Base-by-base conservation (phyloP, 2,329 filamentous ascomycete species). In the Calonectria montana region DNA sequence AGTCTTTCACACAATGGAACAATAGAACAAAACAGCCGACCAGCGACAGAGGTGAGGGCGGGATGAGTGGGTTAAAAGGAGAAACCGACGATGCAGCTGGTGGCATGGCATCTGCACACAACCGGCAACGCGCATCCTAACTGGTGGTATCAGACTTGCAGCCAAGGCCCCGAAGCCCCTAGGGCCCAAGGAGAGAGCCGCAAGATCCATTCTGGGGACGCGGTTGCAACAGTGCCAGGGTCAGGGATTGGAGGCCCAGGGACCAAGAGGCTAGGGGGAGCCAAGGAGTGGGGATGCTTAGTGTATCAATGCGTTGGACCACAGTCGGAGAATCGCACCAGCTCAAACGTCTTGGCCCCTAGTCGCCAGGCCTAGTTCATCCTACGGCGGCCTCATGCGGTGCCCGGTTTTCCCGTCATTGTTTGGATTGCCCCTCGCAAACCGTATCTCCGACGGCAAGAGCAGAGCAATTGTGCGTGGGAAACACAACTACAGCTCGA, bases 191-290 rank as follows among this genome's bases (percentile, higher is more conserved):
- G 71, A 74, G 77, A 79, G 77, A 79, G 77, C 77, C 77, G 75
- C 77, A 79, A 79, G 77, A 79, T 78, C 69, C 76, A 78, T 78
- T 76, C 76, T 69, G 77, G 77, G 76, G 77, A 76, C 70, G 64
- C 65, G 70, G 72, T 68, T 71, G 62, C 53, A 41, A 61, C 63
- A 68, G 69, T 39, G 63, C 23, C 50, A 66, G 75, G 77, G 74
- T 59, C 66, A 67, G 74, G 72, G 69, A 72, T 62, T 66, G 72
- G 76, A 72, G 75, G 68, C 47, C 57, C 47, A 69, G 59, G 48
- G 59, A 57, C 57, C 50, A 67, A 35, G 18, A 45, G 15, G 50
- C 57, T 70, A 69, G 76, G 72, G 72, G 72, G 74, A 62, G 70
- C 67, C 41, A 70, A 73, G 74, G 69, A 59, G 45, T 72, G 70